Base-by-base conservation (phyloP, 2,329 filamentous ascomycete species). In the Aspergillus spinulosporus region DNA sequence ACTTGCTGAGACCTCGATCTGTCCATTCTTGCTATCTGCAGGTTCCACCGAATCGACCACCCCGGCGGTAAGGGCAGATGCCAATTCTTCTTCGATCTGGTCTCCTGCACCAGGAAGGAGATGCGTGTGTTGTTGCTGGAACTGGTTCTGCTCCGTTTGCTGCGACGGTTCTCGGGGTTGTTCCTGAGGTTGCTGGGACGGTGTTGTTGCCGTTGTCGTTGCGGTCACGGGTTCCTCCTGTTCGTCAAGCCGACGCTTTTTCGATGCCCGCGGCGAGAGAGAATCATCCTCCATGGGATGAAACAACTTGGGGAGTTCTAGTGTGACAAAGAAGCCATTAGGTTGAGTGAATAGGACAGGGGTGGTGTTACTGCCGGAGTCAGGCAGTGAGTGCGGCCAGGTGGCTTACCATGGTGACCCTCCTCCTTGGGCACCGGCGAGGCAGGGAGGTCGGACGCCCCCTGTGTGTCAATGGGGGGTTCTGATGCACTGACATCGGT, bases 191-290 rank as follows among this genome's bases (percentile, higher is more conserved):
- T 47, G 42, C 26, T 15, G 31, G 29, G 26, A 6, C 14, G 40
- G 14, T 43, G 40, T 7, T 26, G 14, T 15, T 21, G 40, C n/a
- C 37, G 37, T 15, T 9, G 37, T 6, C 37, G 32, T 39, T 12
- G 11, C 36, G 11, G 36, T 47, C 9, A 65, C 49, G n/a, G 64
- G 65, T 8, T 65, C 65, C 7, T 49, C 50, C n/a, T 63, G 58
- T 14, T 64, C 66, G 15, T 66, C 74, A 21, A 70, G 74, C 31
- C 74, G 73, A 26, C 72, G 72, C 59, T 73, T 76, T 64, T 77
- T 77, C 36, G 72, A 64, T 12, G 68, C 70, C 32, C 68, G 71
- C 14, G 71, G 66, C 11, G 72, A 69, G 5, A 59, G 49, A 48
- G 70, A 64, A 2, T 65, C 66, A 36, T 71, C 69, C n/a, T 74